Evolutionary conservation across 805 yeast species (phyloP), one percentile per base, ranked within the genome.

Genomic region (Wickerhamomyces rabaulensis): DNA sequence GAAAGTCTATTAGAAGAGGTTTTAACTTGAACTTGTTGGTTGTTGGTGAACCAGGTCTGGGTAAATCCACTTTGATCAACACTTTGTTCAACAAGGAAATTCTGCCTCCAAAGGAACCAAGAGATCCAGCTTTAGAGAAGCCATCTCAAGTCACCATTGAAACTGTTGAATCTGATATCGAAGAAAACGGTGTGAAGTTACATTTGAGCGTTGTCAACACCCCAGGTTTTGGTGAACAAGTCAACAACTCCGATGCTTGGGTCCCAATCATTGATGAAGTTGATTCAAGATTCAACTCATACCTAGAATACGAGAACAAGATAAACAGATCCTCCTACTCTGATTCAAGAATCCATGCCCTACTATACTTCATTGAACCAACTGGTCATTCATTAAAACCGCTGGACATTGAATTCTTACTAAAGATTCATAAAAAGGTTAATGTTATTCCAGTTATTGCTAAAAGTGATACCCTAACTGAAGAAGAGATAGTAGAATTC

Each of bases 361-460:
- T 90, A 64, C 70, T 94, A 52, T 94, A 91, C 69, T 92, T 94
- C 60, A 87, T 94, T 60, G 97, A 92, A 69, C 99, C 99, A 56
- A 91, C 97, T 22, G 98, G 97, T 51, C 99, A 94, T 69, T 80
- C 87, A 39, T 76, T 94, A 65, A 87, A 84, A 64, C 83, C 97
- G 17, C 75, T 94, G 60, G 99, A 94, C 67, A 81, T 94, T 56
- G 83, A 79, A 54, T 87, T 91, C 57, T 87, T 94, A 88, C 83
- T 84, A 63, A 80, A 81, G 63, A 80, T 94, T 52, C 95, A 89
- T 70, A 83, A 84, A 62, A 90, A 89, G 66, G 97, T 91, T 51
- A 94, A 94, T 66, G 76, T 94, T 66, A 87, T 94, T 52, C 99
- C 99, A 41, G 80, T 94, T 42, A 88, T 94, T 67, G 94, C 98